phyloP scores from a whole-genome alignment of 2,329 filamentous ascomycete species.

The Aspergillus bombycis region DNA sequence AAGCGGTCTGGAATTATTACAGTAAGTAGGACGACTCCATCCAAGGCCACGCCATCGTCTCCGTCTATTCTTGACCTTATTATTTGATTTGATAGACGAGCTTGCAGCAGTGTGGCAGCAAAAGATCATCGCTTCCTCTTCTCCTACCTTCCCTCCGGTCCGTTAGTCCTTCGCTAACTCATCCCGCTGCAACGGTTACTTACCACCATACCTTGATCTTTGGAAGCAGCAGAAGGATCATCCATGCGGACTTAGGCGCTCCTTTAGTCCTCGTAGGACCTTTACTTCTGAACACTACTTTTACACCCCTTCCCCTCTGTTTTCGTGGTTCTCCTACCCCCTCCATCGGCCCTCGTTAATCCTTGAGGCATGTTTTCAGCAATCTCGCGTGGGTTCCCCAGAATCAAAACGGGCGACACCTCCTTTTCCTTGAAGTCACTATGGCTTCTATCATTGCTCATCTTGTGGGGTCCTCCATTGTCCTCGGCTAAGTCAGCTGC shows the following conservation, averaged over 20 bases:
- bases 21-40: neutral
- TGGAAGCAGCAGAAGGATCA: slow-evolving; percentile 6
- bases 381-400: slow-evolving; percentile 19
- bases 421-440: slow-evolving; percentile 22
- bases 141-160: slow-evolving; percentile 8
- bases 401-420: slow-evolving; percentile 14
- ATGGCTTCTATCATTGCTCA: slow-evolving; percentile 31
- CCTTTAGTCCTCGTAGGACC: slow-evolving; percentile 22
- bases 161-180: neutral
- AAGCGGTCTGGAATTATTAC: neutral
- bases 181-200: neutral
- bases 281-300: neutral
- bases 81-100: neutral
- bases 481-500: slow-evolving; percentile 62
- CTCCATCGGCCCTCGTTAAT: slow-evolving; percentile 3
- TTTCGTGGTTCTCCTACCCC: neutral
- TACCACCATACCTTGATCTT: neutral
- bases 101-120: neutral
- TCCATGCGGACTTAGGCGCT: slow-evolving; percentile 23
- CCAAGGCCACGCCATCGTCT: slow-evolving; percentile 17
- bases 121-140: neutral
- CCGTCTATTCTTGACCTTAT: neutral
- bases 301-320: neutral
- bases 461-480: slow-evolving; percentile 28
- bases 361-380: slow-evolving; percentile 23